phyloP scores from a whole-genome alignment of 306 rosid species.

The Fragaria ananassa region DNA sequence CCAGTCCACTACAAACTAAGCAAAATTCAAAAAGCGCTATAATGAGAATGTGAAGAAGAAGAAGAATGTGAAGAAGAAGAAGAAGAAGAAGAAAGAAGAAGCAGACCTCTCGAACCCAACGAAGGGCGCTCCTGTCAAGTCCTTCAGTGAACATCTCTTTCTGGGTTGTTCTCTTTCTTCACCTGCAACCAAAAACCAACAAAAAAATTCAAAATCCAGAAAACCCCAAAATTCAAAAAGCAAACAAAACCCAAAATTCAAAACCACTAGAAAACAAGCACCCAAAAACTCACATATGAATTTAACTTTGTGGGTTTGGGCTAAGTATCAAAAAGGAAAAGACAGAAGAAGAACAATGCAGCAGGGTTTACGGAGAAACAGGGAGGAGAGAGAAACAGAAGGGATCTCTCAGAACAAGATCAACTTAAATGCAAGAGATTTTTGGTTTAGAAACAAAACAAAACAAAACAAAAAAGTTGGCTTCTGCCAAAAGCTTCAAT shows the following conservation, averaged over 20 bases:
- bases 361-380: slow-evolving; percentile 1
- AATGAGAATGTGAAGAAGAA: slow-evolving; percentile 11
- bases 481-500: slow-evolving; percentile 26
- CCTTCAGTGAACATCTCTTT: slow-evolving; percentile 81
- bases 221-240: slow-evolving; percentile 2
- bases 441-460: not conserved
- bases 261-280: not conserved
- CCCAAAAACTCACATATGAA: slow-evolving; percentile 26
- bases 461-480: slow-evolving; percentile 18
- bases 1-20: not conserved
- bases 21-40: not conserved
- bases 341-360: slow-evolving; percentile 15
- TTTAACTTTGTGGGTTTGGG: slow-evolving; percentile 18
- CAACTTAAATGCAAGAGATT: slow-evolving; percentile 15
- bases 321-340: not conserved
- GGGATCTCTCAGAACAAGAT: slow-evolving; percentile 14
- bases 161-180: slow-evolving; percentile 15
- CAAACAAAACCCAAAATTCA: slow-evolving; percentile 14
- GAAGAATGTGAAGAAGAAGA: slow-evolving; percentile 17
- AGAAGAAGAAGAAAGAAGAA: slow-evolving; percentile 22
- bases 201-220: not conserved
- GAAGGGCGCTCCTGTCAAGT: slow-evolving; percentile 73
- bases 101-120: slow-evolving; percentile 86
- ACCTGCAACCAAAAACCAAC: slow-evolving; percentile 22
- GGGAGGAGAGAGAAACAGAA: slow-evolving; percentile 8